Conservation (phyloP, 73 alveolate genomes). For the Tetrahymena thermophila region DNA sequence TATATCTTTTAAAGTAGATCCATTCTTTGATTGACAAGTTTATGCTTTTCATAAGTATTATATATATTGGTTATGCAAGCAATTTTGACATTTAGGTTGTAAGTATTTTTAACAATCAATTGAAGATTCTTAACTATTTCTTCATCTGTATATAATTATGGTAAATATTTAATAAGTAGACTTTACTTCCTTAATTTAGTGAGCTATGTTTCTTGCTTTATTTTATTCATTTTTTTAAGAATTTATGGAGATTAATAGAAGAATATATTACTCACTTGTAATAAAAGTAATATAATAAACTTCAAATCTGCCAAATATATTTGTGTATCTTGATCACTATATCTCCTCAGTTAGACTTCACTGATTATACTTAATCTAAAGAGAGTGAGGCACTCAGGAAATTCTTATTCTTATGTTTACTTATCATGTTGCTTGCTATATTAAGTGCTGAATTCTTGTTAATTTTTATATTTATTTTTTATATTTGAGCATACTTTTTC, state of each 20-base stretch:
- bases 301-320: background rate
- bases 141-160: background rate
- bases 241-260: background rate
- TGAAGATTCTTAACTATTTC: background rate
- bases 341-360: background rate
- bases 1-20: background rate
- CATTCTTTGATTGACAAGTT: background rate
- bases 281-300: background rate
- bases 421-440: background rate
- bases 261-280: background rate
- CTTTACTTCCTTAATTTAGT: background rate
- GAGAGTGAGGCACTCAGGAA: background rate
- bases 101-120: background rate
- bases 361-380: background rate
- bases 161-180: background rate
- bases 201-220: background rate
- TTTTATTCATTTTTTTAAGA: background rate
- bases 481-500: background rate
- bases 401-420: background rate
- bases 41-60: background rate
- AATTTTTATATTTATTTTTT: background rate
- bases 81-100: background rate
- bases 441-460: background rate
- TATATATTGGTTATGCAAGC: background rate
- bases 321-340: background rate